These are phyloP conservation scores for Colletotrichum euphorbiae DNA, from an alignment of 2,329 filamentous ascomycete species.

Conservation along the genomic window DNA sequence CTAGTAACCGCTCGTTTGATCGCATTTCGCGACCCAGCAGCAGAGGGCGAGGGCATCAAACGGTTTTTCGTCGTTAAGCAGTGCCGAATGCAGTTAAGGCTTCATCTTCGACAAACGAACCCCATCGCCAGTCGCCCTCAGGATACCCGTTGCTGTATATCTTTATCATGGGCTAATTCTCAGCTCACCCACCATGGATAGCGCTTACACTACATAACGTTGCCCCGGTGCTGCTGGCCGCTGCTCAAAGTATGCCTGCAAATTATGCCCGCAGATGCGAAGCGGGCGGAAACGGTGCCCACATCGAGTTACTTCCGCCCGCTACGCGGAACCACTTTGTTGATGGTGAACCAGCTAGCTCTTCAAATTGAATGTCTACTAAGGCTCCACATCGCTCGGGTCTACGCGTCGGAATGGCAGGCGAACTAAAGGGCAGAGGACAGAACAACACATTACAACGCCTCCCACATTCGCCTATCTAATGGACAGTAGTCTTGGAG, in stretches of 20 bases:
- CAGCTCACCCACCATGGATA: background rate
- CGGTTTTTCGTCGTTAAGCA: background rate
- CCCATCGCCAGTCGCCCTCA: too few species aligned
- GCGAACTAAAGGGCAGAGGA: background rate
- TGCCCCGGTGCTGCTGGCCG: conserved; percentile 4
- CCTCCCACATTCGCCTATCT: conserved; percentile 23
- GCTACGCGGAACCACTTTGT: background rate
- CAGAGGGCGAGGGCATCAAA: background rate
- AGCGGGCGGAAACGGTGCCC: conserved; percentile 11
- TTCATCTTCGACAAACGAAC: background rate
- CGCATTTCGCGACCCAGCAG: background rate
- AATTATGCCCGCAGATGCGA: conserved; percentile 17
- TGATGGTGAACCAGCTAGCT: conserved; percentile 23
- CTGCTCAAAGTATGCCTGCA: conserved; percentile 6
- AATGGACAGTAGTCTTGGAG: background rate
- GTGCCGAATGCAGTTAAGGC: conserved; percentile 13
- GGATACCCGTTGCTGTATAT: background rate
- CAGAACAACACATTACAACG: background rate
- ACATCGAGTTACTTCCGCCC: background rate
- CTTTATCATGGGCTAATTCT: conserved; percentile 1
- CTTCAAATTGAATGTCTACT: conserved; percentile 17
- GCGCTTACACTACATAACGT: conserved; percentile 16
- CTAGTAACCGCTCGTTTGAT: background rate
- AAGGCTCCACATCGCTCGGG: background rate
- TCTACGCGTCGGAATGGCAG: background rate